Percentiles rank a stretch among this genome's conserved stretches.
Evolutionary conservation across 2,329 filamentous ascomycete genomes (phyloP).

Genomic region (Epichloe scottii): DNA sequence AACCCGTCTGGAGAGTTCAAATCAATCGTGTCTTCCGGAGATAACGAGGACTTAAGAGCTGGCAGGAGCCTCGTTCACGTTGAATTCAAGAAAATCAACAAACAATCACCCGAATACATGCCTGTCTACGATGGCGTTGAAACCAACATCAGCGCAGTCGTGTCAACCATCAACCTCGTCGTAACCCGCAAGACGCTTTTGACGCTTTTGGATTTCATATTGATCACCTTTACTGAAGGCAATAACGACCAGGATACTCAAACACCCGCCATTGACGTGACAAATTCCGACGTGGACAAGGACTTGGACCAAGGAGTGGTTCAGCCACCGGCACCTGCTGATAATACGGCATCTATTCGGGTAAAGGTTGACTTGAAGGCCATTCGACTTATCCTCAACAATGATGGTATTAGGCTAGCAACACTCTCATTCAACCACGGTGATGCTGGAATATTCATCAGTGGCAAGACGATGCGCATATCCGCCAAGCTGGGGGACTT

Average conservation of each 20-base stretch:
- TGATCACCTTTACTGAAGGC: slow-evolving; percentile 72
- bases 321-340: slow-evolving; percentile 23
- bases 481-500: slow-evolving; percentile 79
- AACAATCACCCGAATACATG: slow-evolving; percentile 84
- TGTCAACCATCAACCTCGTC: slow-evolving; percentile 92
- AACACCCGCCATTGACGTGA: slow-evolving; percentile 18
- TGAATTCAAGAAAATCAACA: slow-evolving; percentile 83
- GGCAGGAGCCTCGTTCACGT: slow-evolving; percentile 75
- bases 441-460: slow-evolving; percentile 79
- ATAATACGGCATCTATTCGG: slow-evolving; percentile 59
- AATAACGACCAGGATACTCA: slow-evolving; percentile 31
- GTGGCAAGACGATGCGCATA: slow-evolving; percentile 76
- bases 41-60: slow-evolving; percentile 57
- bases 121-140: slow-evolving; percentile 85
- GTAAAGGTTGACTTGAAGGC: slow-evolving; percentile 91
- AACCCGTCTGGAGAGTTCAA: slow-evolving; percentile 84
- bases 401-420: slow-evolving; percentile 88
- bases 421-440: slow-evolving; percentile 88
- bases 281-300: slow-evolving; percentile 16
- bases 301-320: slow-evolving; percentile 21
- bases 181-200: slow-evolving; percentile 88
- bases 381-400: slow-evolving; percentile 90
- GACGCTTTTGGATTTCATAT: slow-evolving; percentile 85
- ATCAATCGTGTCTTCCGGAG: slow-evolving; percentile 83
- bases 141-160: slow-evolving; percentile 77